Evolutionary conservation across 208 protist species (phyloP).

Genomic region (Leishmania mexicana): DNA sequence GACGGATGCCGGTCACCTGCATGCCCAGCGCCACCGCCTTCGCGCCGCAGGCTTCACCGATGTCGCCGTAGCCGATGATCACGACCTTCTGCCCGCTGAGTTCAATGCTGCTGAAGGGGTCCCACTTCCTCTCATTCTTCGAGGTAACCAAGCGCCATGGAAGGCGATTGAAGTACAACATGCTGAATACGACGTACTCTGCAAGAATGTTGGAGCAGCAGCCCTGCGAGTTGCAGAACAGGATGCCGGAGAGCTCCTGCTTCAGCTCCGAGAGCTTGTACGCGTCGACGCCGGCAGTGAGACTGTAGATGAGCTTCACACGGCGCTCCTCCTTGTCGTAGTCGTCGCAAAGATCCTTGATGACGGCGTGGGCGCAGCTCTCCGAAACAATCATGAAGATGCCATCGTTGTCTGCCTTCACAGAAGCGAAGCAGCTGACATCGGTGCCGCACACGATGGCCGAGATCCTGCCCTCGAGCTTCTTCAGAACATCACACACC

Average conservation of each 20-base stretch:
- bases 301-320: conserved; percentile 76
- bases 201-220: conserved; percentile 72
- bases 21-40: conserved; percentile 59
- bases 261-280: conserved; percentile 51
- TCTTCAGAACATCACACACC: neutral
- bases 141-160: conserved; percentile 55
- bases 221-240: conserved; percentile 72
- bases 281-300: conserved; percentile 72
- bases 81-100: conserved; percentile 62
- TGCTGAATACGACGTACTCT: conserved; percentile 77
- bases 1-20: conserved; percentile 74
- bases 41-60: conserved; percentile 60
- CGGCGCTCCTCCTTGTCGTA: conserved; percentile 44
- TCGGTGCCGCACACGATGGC: conserved; percentile 2
- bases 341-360: conserved; percentile 62
- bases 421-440: neutral
- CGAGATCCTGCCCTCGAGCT: neutral
- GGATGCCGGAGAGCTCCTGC: conserved; percentile 53
- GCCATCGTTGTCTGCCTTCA: conserved; percentile 16
- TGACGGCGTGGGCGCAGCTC: conserved; percentile 33
- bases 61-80: conserved; percentile 87
- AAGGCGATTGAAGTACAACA: conserved; percentile 87
- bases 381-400: conserved; percentile 11
- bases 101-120: conserved; percentile 67
- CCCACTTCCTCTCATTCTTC: conserved; percentile 71